Percentiles rank a stretch among this genome's conserved stretches.
These are phyloP conservation scores for Aurantiochytrium sp. DNA, from an alignment of 108 stramenopile species.

Conservation along the genomic window DNA sequence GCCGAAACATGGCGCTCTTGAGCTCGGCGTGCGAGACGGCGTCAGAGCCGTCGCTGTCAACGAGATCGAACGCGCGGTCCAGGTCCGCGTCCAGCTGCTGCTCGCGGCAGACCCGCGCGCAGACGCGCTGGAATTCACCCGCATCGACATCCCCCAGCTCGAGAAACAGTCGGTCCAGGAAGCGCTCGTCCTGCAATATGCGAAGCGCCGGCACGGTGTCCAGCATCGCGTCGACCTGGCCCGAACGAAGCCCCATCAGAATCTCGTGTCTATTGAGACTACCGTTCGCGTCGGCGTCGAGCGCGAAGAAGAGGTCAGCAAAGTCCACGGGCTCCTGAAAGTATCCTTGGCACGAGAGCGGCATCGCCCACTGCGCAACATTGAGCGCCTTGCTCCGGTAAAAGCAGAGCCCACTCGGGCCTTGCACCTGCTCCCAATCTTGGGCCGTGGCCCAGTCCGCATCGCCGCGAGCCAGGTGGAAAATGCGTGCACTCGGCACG, in stretches of 20 bases:
- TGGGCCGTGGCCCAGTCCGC: background rate
- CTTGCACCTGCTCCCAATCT: background rate
- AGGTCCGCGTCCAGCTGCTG: background rate
- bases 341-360: background rate
- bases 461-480: background rate
- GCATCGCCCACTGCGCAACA: background rate
- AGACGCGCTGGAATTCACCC: background rate
- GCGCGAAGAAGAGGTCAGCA: background rate
- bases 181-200: background rate
- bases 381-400: background rate
- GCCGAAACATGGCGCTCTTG: background rate
- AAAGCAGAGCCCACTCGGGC: background rate
- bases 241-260: background rate
- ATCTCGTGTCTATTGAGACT: background rate
- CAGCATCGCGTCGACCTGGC: background rate
- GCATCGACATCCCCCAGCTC: background rate
- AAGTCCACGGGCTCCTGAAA: background rate
- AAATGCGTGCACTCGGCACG: background rate
- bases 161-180: background rate
- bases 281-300: background rate
- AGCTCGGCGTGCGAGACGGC: background rate
- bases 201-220: background rate
- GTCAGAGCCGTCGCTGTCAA: background rate
- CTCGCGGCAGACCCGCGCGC: background rate
- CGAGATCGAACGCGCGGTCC: background rate